phyloP scores from a whole-genome alignment of 2,329 filamentous ascomycete genomes.

The Pleoardoris graminearum region DNA sequence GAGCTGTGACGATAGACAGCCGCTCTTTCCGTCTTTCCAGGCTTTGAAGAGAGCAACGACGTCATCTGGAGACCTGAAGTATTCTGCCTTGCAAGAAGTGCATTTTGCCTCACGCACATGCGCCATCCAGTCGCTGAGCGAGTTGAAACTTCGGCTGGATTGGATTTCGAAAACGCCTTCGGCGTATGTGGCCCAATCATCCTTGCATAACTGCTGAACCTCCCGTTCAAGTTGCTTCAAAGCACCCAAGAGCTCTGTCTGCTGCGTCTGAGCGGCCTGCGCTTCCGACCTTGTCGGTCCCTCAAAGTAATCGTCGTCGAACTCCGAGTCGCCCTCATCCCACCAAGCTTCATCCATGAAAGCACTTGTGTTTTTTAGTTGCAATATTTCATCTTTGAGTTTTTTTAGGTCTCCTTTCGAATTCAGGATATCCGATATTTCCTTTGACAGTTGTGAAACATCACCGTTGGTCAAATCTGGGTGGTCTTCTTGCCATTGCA shows the following conservation, averaged over 20 bases:
- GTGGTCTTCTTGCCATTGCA: too few species aligned
- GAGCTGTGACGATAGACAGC: conserved; percentile 6
- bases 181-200: background rate
- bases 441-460: too few species aligned
- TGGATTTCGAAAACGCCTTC: too few species aligned
- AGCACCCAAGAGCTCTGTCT: background rate
- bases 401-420: too few species aligned
- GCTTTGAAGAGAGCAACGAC: conserved; percentile 16
- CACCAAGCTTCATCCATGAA: too few species aligned
- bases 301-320: too few species aligned
- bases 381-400: too few species aligned
- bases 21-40: conserved; percentile 16
- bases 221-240: background rate
- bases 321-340: too few species aligned
- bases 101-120: conserved; percentile 19
- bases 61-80: conserved; percentile 17
- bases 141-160: conserved; percentile 3
- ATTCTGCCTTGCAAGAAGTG: conserved; percentile 10
- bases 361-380: too few species aligned
- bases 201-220: background rate
- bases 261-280: background rate
- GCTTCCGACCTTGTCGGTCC: too few species aligned
- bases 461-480: too few species aligned
- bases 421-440: too few species aligned
- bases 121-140: conserved; percentile 15